Conservation (phyloP, 768 basidiomycete genomes). For the Lentinula raphanica region DNA sequence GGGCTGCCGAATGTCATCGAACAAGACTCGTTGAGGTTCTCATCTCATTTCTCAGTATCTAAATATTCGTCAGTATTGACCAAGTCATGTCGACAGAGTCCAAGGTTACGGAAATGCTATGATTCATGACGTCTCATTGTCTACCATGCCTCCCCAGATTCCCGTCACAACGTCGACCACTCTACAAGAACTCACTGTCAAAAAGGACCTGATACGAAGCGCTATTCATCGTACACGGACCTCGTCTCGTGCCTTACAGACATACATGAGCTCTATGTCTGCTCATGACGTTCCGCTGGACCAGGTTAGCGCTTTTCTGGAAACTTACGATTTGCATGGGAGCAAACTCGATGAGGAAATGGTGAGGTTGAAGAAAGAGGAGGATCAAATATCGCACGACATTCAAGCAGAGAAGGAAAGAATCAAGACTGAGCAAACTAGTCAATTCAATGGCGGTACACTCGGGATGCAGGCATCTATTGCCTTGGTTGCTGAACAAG, state of each 20-base stretch:
- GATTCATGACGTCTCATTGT: slow-evolving; percentile 40
- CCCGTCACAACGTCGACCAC: slow-evolving; percentile 19
- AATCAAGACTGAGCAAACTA: neutral
- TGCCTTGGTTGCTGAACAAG: slow-evolving; percentile 5
- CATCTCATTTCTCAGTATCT: neutral
- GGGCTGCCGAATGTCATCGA: slow-evolving; percentile 34
- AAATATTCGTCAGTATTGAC: neutral
- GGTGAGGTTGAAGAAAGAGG: slow-evolving; percentile 1
- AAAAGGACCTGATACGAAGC: slow-evolving; percentile 21
- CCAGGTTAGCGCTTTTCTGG: neutral
- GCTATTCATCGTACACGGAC: slow-evolving; percentile 27
- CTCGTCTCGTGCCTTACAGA: slow-evolving; percentile 23
- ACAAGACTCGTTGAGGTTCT: slow-evolving; percentile 32
- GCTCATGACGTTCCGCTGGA: slow-evolving; percentile 23
- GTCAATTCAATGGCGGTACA: neutral
- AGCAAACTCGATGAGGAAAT: slow-evolving; percentile 4
- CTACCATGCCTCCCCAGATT: slow-evolving; percentile 14
- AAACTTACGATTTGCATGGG: neutral
- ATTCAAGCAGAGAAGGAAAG: neutral
- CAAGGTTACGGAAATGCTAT: slow-evolving; percentile 41
- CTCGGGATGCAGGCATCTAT: slow-evolving; percentile 5
- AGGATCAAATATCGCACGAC: neutral
- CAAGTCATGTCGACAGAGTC: slow-evolving; percentile 25
- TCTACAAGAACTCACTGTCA: slow-evolving; percentile 20
- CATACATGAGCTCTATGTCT: slow-evolving; percentile 30